A percentile compares a stretch with the other conserved stretches of the same genome.
These are phyloP conservation scores for Lipomyces sp. DNA, from an alignment of 805 yeast genomes.

Conservation along the genomic window DNA sequence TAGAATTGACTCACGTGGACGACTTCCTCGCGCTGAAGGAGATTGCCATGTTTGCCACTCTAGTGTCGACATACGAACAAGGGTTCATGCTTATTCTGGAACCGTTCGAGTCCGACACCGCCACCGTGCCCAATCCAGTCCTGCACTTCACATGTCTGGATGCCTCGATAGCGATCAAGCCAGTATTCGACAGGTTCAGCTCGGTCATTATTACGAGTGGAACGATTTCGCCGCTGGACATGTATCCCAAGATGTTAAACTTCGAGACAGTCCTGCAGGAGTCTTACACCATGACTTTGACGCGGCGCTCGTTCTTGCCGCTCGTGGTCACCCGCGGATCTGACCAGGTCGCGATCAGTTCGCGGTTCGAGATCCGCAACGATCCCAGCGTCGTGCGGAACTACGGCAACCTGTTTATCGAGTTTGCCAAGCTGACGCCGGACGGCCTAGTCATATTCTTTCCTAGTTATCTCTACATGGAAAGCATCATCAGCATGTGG, in stretches of 20 bases:
- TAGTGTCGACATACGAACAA: constrained; percentile 89
- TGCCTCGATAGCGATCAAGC: constrained; percentile 96
- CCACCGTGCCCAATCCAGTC: constrained; percentile 95
- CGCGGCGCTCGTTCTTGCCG: constrained; percentile 88
- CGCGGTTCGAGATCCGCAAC: constrained; percentile 93
- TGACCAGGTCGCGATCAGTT: constrained; percentile 95
- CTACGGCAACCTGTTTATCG: constrained; percentile 88
- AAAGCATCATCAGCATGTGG: constrained; percentile 97
- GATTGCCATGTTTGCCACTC: constrained; percentile 93
- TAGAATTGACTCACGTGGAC: constrained; percentile 83
- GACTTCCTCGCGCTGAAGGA: constrained; percentile 92
- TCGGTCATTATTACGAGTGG: constrained; percentile 96
- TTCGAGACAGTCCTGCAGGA: constrained; percentile 92
- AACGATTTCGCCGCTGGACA: constrained; percentile 95
- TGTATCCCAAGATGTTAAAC: constrained; percentile 96
- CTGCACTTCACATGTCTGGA: constrained; percentile 90
- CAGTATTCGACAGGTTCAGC: constrained; percentile 88
- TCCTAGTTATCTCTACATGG: constrained; percentile 97
- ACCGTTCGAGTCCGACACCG: constrained; percentile 92
- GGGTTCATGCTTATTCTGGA: constrained; percentile 91
- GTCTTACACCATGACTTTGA: constrained; percentile 93
- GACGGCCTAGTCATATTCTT: constrained; percentile 98
- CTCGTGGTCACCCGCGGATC: constrained; percentile 96
- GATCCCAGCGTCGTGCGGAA: constrained; percentile 98
- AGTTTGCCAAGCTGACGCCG: constrained; percentile 91